A percentile compares a stretch with the other conserved stretches of the same genome.
Conservation (phyloP, 306 rosid species). For the Begonia masoniana region DNA sequence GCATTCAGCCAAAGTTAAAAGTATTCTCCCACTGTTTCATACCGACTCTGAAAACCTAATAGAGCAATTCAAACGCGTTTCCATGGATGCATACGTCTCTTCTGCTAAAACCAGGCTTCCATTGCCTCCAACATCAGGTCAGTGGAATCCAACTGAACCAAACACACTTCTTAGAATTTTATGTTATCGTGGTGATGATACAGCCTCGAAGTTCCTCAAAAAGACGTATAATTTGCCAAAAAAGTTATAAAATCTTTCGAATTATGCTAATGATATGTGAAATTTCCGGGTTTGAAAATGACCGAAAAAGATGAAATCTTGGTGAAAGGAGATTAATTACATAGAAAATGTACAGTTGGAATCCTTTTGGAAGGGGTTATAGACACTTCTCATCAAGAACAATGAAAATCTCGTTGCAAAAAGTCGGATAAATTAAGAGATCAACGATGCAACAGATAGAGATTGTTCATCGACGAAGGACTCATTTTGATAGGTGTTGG, state of each 20-base stretch:
- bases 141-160: conserved; percentile 77
- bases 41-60: conserved; percentile 39
- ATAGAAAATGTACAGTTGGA: no score
- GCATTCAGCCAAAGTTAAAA: conserved; percentile 35
- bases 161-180: conserved; percentile 73
- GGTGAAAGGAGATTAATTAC: no score
- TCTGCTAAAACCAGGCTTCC: conserved; percentile 64
- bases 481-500: no score
- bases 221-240: conserved; percentile 75
- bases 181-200: conserved; percentile 75
- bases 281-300: no score
- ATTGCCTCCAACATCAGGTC: conserved; percentile 66
- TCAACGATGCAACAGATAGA: no score
- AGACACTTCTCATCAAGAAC: no score
- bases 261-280: background rate
- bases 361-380: no score
- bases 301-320: no score
- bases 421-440: no score
- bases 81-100: conserved; percentile 37
- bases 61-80: conserved; percentile 42
- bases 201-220: conserved; percentile 86
- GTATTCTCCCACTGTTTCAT: conserved; percentile 41
- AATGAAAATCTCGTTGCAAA: no score
- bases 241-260: conserved; percentile 35
- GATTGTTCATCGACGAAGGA: no score